Evolutionary conservation across 345 rosid species (phyloP).

Genomic region (Aegle marmelos): DNA sequence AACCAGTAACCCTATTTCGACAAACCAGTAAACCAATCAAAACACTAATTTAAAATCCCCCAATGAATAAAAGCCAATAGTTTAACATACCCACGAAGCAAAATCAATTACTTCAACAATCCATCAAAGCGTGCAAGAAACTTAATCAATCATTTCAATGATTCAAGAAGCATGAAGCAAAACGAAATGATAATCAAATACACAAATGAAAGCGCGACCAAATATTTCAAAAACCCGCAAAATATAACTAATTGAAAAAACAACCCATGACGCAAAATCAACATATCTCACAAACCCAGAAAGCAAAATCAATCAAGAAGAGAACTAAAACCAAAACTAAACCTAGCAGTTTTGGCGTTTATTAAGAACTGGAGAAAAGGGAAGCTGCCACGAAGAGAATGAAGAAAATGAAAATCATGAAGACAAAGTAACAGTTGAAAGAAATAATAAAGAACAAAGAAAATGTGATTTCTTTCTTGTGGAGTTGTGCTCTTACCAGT

Average conservation of each 20-base stretch:
- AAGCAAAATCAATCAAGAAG: constrained; percentile 8
- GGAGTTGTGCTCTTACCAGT: constrained; percentile 1
- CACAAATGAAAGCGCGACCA: constrained; percentile 5
- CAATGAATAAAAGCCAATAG: constrained; percentile 1
- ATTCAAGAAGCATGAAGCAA: constrained; percentile 13
- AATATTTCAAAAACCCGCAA: neutral
- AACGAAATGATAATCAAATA: constrained; percentile 5
- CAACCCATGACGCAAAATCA: neutral
- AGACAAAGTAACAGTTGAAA: neutral
- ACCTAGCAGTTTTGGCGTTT: neutral
- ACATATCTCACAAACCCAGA: neutral
- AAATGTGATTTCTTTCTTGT: neutral
- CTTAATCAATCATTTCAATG: constrained; percentile 8
- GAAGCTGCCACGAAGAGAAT: neutral
- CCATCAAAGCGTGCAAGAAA: constrained; percentile 1
- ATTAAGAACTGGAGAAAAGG: neutral
- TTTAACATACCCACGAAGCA: constrained; percentile 5
- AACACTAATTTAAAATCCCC: constrained; percentile 4
- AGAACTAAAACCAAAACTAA: neutral
- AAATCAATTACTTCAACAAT: constrained; percentile 11
- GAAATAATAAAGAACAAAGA: neutral
- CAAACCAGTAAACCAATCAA: neutral
- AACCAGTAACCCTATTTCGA: neutral
- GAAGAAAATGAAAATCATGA: neutral
- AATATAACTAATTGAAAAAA: too few species aligned